These are phyloP conservation scores for Terfezia claveryi DNA, from an alignment of 495 filamentous ascomycete species.

Conservation along the genomic window DNA sequence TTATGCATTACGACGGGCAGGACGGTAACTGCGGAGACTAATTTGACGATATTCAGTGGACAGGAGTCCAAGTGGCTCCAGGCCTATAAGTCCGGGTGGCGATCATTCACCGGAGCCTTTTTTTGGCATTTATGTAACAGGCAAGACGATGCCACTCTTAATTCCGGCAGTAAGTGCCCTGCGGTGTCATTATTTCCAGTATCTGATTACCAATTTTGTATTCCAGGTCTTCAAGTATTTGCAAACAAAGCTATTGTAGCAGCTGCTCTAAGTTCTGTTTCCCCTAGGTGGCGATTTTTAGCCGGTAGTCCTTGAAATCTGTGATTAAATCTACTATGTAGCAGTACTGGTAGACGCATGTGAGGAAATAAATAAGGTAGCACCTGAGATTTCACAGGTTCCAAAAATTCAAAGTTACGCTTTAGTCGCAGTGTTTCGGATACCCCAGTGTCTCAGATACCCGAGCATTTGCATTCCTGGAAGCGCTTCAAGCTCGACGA, in stretches of 20 bases:
- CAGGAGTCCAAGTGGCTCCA: constrained; percentile 1
- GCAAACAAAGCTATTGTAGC: neutral
- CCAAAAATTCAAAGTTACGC: too few species aligned
- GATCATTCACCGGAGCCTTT: constrained; percentile 7
- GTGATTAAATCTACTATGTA: too few species aligned
- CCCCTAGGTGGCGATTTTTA: too few species aligned
- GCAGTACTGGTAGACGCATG: too few species aligned
- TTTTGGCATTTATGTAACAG: constrained; percentile 12
- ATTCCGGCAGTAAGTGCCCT: neutral
- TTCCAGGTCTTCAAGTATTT: neutral
- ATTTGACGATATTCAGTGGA: constrained; percentile 4
- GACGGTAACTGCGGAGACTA: constrained; percentile 1
- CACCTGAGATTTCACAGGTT: too few species aligned
- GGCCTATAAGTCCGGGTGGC: constrained; percentile 3
- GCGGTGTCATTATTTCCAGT: neutral
- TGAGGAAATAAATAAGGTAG: too few species aligned
- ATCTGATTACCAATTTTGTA: neutral
- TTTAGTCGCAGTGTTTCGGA: too few species aligned
- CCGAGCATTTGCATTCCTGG: too few species aligned
- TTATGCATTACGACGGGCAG: constrained; percentile 4
- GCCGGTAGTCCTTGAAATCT: too few species aligned
- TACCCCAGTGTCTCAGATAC: too few species aligned
- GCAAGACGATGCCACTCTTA: neutral
- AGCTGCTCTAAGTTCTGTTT: too few species aligned
- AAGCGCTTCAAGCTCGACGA: too few species aligned